These are phyloP conservation scores for Agrocybe pediades DNA, from an alignment of 768 basidiomycete genomes.

Conservation along the genomic window DNA sequence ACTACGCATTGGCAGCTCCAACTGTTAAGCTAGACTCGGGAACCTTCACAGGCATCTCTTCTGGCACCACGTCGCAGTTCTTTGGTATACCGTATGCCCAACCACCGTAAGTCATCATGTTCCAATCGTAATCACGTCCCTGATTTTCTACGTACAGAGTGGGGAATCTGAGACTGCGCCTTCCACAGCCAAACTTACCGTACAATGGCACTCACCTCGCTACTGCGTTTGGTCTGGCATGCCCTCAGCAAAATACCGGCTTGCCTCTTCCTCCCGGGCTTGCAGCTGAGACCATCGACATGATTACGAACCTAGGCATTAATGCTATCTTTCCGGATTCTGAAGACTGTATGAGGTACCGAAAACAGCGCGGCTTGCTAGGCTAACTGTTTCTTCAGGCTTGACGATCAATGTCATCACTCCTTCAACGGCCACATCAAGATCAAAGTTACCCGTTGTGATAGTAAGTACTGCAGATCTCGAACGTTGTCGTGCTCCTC, in stretches of 20 bases:
- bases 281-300: slow-evolving; percentile 34
- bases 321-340: slow-evolving; percentile 30
- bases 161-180: slow-evolving; percentile 41
- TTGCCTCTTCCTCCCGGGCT: slow-evolving; percentile 36
- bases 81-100: slow-evolving; percentile 59
- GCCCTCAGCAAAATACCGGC: slow-evolving; percentile 45
- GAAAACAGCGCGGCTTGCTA: not conserved
- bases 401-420: slow-evolving; percentile 34
- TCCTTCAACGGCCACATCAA: slow-evolving; percentile 39
- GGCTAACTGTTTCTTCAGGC: slow-evolving; percentile 38
- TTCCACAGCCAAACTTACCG: slow-evolving; percentile 37
- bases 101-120: slow-evolving; percentile 45
- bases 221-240: slow-evolving; percentile 42
- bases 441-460: slow-evolving; percentile 53
- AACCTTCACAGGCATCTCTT: slow-evolving; percentile 45
- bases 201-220: slow-evolving; percentile 42
- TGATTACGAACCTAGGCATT: slow-evolving; percentile 32
- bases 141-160: slow-evolving; percentile 20
- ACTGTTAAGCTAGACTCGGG: slow-evolving; percentile 37
- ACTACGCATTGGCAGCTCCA: slow-evolving; percentile 3
- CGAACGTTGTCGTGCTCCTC: not conserved
- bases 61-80: slow-evolving; percentile 39
- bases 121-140: not conserved
- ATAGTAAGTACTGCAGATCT: slow-evolving; percentile 39
- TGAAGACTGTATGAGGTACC: slow-evolving; percentile 53